Conservation (phyloP, 345 rosid genomes). For the Eutrema heterophyllum region DNA sequence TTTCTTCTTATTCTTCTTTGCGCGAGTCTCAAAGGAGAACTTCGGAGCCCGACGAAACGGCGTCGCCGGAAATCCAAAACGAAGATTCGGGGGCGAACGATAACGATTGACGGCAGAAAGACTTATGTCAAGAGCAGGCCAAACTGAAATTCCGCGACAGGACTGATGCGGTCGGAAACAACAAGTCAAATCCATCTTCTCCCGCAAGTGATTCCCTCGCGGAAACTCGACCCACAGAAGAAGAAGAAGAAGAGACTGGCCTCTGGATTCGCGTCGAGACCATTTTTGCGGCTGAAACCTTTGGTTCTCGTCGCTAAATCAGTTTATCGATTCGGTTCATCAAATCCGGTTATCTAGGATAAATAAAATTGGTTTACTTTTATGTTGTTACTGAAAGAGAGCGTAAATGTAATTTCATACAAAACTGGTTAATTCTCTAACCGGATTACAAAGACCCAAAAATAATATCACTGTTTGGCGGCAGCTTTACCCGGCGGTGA, state of each 20-base stretch:
- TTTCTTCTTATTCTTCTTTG: conserved; percentile 44
- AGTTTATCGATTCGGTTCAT: conserved; percentile 12
- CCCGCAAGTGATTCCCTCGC: not conserved
- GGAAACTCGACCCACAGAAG: not conserved
- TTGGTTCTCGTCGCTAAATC: not conserved
- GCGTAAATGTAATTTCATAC: not conserved
- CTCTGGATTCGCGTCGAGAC: not conserved
- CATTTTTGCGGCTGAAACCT: conserved; percentile 4
- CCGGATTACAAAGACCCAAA: not conserved
- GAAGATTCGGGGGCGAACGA: conserved; percentile 5
- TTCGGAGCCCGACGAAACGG: conserved; percentile 24
- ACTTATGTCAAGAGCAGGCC: not conserved
- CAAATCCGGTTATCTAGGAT: not conserved
- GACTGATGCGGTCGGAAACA: conserved; percentile 23
- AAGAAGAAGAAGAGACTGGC: not conserved
- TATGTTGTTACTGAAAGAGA: not conserved
- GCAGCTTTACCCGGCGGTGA: conserved; percentile 17
- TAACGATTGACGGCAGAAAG: conserved; percentile 21
- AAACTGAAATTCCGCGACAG: not conserved
- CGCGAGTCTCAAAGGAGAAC: conserved; percentile 21
- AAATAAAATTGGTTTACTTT: not conserved
- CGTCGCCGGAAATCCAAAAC: conserved; percentile 10
- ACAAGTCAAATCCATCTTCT: conserved; percentile 39
- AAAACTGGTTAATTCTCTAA: not conserved
- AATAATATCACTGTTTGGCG: conserved; percentile 22